Percentiles rank a stretch among this genome's conserved stretches.
Evolutionary conservation across 75 land plant species (phyloP).

Genomic region (Pinus tabuliformis): DNA sequence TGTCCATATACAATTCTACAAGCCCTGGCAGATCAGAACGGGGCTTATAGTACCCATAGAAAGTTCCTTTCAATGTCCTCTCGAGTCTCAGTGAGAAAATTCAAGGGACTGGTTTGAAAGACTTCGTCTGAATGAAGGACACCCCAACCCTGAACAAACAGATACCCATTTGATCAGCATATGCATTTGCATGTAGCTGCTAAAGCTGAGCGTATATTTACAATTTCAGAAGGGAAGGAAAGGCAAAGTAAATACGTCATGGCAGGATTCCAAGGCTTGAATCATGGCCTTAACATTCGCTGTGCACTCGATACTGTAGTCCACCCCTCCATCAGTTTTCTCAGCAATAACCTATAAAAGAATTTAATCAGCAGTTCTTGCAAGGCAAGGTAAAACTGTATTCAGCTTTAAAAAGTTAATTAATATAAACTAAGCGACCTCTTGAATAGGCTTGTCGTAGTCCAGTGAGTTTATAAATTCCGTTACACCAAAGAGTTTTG

Average conservation of each 20-base stretch:
- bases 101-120: conserved; percentile 17
- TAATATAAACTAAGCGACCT: conserved; percentile 19
- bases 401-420: too few relatives aligned
- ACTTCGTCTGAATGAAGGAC: conserved; percentile 9
- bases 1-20: conserved; percentile 46
- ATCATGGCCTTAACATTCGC: conserved; percentile 48
- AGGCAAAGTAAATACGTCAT: conserved; percentile 19
- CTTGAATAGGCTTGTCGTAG: conserved; percentile 40
- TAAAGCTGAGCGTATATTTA: too few relatives aligned
- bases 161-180: too few relatives aligned
- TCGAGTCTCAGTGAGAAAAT: conserved; percentile 41
- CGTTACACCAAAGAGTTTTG: conserved; percentile 48
- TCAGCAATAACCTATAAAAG: conserved; percentile 28
- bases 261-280: conserved; percentile 46
- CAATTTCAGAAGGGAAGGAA: neutral
- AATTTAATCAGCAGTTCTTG: too few relatives aligned
- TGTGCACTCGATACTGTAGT: conserved; percentile 56
- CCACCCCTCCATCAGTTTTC: conserved; percentile 58
- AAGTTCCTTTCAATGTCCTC: conserved; percentile 30
- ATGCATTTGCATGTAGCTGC: too few relatives aligned
- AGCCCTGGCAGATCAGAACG: conserved; percentile 32
- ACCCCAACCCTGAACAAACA: conserved; percentile 30
- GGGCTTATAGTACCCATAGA: conserved; percentile 46
- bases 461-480: conserved; percentile 55
- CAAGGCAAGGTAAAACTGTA: too few relatives aligned